A percentile compares a stretch with the other conserved stretches of the same genome.
These are phyloP conservation scores for Nicotiana sylvestris DNA, from an alignment of 257 asterid genomes.

Conservation along the genomic window DNA sequence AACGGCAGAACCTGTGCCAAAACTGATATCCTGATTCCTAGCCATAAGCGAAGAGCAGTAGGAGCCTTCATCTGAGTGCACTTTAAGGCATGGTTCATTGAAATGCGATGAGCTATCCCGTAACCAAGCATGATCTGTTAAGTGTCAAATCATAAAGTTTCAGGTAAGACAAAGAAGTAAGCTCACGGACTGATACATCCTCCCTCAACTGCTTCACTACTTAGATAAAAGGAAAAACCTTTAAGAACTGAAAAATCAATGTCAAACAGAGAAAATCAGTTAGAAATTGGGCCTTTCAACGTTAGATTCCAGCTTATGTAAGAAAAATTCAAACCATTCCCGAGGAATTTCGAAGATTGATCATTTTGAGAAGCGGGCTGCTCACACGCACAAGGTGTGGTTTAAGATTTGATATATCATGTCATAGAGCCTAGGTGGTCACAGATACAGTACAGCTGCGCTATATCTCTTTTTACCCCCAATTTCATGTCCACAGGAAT, in stretches of 20 bases:
- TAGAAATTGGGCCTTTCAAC: background rate
- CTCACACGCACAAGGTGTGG: background rate
- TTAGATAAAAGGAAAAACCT: background rate
- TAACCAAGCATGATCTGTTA: constrained; percentile 59
- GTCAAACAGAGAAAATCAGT: background rate
- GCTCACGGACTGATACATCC: background rate
- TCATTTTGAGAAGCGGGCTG: background rate
- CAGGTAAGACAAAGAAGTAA: background rate
- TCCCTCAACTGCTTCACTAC: constrained; percentile 7
- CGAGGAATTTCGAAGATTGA: background rate
- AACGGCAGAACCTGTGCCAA: constrained; percentile 39
- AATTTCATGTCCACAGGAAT: background rate
- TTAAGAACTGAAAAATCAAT: background rate
- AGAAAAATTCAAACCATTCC: background rate
- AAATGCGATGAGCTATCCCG: constrained; percentile 24
- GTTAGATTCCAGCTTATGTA: background rate
- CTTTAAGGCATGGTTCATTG: constrained; percentile 6
- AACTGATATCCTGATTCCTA: constrained; percentile 61
- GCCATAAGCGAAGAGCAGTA: constrained; percentile 28
- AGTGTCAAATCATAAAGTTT: background rate
- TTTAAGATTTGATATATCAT: background rate
- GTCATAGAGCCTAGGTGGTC: background rate
- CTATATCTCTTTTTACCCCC: background rate
- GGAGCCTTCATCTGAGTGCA: constrained; percentile 15
- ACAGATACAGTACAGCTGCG: background rate